phyloP scores from a whole-genome alignment of 805 yeast species.

The Cyberlindnera petersonii region DNA sequence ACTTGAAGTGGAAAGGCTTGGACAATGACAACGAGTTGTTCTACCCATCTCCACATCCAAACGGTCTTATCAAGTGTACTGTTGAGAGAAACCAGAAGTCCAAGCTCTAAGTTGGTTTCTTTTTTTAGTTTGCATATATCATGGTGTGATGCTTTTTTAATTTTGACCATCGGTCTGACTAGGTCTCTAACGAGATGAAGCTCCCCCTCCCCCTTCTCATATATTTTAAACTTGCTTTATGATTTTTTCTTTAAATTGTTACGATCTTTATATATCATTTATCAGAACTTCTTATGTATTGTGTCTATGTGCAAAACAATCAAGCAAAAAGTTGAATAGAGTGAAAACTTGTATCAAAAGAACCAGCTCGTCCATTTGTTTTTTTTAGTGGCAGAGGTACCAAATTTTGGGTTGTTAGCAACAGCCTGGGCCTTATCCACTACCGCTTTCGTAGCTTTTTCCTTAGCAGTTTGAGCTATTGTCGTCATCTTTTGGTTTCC shows the following conservation, averaged over 20 bases:
- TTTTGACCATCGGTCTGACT: too few relatives aligned
- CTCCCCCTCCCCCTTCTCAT: not conserved
- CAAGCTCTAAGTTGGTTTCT: conserved; percentile 39
- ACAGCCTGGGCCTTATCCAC: conserved; percentile 32
- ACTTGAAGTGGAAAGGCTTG: conserved; percentile 81
- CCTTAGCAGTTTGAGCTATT: conserved; percentile 34
- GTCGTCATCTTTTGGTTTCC: conserved; percentile 49
- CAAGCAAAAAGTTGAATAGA: not conserved
- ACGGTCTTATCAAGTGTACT: conserved; percentile 84
- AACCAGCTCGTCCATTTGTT: conserved; percentile 61
- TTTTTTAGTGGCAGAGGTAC: conserved; percentile 46
- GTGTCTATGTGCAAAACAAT: conserved; percentile 1
- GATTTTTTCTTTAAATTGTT: conserved; percentile 2
- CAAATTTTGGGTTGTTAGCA: conserved; percentile 45
- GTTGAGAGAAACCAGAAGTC: conserved; percentile 66
- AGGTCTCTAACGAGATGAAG: too few relatives aligned
- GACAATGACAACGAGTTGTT: conserved; percentile 76
- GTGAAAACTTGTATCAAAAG: conserved; percentile 34
- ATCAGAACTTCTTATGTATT: not conserved
- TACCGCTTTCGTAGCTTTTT: conserved; percentile 29
- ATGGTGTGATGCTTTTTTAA: too few relatives aligned
- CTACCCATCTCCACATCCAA: conserved; percentile 90
- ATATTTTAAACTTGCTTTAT: not conserved
- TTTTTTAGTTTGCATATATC: not conserved
- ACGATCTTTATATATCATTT: conserved; percentile 1